Evolutionary conservation across 192 early-diverging fungal species (phyloP).

Genomic region (Coemansia sp.): DNA sequence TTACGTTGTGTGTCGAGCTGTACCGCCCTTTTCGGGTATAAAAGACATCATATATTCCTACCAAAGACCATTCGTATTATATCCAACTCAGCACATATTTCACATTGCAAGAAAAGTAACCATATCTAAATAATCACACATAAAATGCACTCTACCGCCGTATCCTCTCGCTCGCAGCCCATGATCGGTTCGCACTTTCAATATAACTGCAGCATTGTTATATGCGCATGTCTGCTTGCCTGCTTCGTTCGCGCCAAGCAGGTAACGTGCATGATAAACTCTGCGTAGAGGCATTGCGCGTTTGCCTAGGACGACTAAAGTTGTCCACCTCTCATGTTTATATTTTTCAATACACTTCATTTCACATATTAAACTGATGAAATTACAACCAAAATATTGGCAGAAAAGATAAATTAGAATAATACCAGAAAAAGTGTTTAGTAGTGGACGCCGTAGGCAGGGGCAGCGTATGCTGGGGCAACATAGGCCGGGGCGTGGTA

Average conservation of each 20-base stretch:
- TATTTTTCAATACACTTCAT: not conserved
- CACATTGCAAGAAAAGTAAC: not conserved
- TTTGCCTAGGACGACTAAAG: too few species aligned
- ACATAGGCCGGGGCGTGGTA: conserved; percentile 9
- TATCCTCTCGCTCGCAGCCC: conserved; percentile 11
- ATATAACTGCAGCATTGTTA: conserved; percentile 12
- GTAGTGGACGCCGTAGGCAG: conserved; percentile 15
- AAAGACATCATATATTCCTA: too few species aligned
- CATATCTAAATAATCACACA: too few species aligned
- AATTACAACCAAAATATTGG: not conserved
- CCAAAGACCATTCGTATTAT: too few species aligned
- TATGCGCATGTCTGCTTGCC: conserved; percentile 16
- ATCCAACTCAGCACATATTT: too few species aligned
- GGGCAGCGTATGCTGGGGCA: not conserved
- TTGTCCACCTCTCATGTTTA: not conserved
- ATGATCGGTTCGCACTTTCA: conserved; percentile 11
- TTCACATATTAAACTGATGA: not conserved
- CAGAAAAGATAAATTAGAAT: not conserved
- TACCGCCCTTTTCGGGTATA: too few species aligned
- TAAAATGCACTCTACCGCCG: too few species aligned
- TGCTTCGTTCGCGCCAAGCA: conserved; percentile 21
- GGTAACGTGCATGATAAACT: conserved; percentile 6
- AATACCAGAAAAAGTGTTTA: not conserved
- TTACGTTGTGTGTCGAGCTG: too few species aligned
- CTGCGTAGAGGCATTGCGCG: too few species aligned